A percentile compares a stretch with the other conserved stretches of the same genome.
These are phyloP conservation scores for Cynanchum wilfordii DNA, from an alignment of 257 asterid species.

Conservation along the genomic window DNA sequence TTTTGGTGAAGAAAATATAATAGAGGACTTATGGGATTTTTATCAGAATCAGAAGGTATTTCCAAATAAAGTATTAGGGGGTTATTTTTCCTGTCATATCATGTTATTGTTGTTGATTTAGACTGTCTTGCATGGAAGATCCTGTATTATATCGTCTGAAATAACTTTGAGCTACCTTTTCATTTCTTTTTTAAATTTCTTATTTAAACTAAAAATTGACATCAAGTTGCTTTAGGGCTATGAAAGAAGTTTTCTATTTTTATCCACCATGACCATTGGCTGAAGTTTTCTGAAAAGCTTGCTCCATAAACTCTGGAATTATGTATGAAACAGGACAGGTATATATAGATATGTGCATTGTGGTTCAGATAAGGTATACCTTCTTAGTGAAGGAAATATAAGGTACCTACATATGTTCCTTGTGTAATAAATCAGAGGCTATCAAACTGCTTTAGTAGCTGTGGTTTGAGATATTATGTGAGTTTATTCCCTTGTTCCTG, in stretches of 20 bases:
- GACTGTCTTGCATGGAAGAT: not conserved
- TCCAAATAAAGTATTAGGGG: not conserved
- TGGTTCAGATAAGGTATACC: no score
- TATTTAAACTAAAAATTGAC: not conserved
- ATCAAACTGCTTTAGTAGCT: not conserved
- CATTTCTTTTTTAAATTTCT: not conserved
- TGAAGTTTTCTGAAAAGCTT: not conserved
- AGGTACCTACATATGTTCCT: no score
- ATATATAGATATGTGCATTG: no score
- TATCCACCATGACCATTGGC: not conserved
- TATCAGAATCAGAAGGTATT: constrained; percentile 55
- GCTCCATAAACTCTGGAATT: not conserved
- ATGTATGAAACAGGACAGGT: no score
- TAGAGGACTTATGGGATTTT: constrained; percentile 49
- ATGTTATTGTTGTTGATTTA: not conserved
- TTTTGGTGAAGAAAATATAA: constrained; percentile 41
- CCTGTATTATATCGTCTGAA: not conserved
- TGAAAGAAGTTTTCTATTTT: not conserved
- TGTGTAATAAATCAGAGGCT: no score
- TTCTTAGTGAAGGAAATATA: no score
- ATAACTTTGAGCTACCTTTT: not conserved
- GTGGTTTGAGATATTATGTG: not conserved
- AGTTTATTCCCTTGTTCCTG: not conserved
- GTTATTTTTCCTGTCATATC: not conserved
- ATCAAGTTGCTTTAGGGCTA: not conserved